A percentile compares a stretch with the other conserved stretches of the same genome.
These are phyloP conservation scores for Myriosclerotinia curreyana DNA, from an alignment of 2,329 filamentous ascomycete genomes.

Conservation along the genomic window DNA sequence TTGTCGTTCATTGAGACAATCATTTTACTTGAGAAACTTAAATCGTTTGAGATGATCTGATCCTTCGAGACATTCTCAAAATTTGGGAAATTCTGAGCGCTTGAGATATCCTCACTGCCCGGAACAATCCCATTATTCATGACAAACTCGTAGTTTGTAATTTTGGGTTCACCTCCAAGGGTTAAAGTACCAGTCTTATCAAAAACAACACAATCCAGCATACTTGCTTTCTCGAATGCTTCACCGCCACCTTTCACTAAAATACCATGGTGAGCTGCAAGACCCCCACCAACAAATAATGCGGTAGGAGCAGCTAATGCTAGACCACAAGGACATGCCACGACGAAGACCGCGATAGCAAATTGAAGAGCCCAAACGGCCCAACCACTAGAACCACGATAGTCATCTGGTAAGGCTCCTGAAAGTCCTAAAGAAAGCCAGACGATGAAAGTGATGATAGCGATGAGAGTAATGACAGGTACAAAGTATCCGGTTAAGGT, in stretches of 20 bases:
- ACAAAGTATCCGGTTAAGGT: constrained; percentile 74
- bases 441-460: constrained; percentile 66
- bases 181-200: constrained; percentile 61
- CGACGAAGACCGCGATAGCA: constrained; percentile 61
- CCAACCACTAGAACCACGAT: constrained; percentile 57
- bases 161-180: constrained; percentile 62
- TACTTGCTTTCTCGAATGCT: constrained; percentile 57
- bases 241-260: constrained; percentile 58
- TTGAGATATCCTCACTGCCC: not conserved
- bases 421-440: constrained; percentile 66
- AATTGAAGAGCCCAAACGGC: constrained; percentile 74
- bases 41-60: not conserved
- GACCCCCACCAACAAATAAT: constrained; percentile 55
- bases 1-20: not conserved
- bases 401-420: constrained; percentile 55
- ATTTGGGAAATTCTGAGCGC: not conserved
- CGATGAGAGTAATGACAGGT: constrained; percentile 66
- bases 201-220: constrained; percentile 54
- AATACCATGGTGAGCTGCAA: constrained; percentile 56
- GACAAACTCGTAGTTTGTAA: constrained; percentile 45
- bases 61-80: not conserved
- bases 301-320: constrained; percentile 58
- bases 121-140: constrained; percentile 26
- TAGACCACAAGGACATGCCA: constrained; percentile 60
- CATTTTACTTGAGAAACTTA: constrained; percentile 26